Percentiles rank a stretch among this genome's conserved stretches.
Evolutionary conservation across 2,329 filamentous ascomycete species (phyloP).

Genomic region (Aspergillus latus): DNA sequence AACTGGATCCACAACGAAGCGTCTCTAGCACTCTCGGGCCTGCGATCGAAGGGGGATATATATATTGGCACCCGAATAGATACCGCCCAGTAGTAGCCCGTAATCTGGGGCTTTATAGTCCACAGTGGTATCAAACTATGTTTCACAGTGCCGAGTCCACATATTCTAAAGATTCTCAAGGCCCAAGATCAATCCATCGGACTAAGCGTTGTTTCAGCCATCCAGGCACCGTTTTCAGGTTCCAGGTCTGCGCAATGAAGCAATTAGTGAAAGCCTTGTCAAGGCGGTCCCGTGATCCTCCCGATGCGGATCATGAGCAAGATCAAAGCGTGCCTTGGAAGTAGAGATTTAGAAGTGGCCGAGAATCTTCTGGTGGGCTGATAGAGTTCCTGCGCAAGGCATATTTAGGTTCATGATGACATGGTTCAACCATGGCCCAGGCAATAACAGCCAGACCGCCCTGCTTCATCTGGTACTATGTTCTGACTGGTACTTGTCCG

Average conservation of each 20-base stretch:
- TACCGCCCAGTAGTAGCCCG: too few relatives aligned
- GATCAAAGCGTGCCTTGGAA: not conserved
- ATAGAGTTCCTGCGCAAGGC: not conserved
- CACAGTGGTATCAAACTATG: too few relatives aligned
- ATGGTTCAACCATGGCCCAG: not conserved
- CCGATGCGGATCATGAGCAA: not conserved
- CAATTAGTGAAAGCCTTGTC: not conserved
- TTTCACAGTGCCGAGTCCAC: too few relatives aligned
- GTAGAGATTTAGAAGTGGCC: not conserved
- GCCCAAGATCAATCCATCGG: too few relatives aligned
- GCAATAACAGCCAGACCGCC: not conserved
- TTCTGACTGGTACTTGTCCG: too few relatives aligned
- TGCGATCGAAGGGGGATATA: too few relatives aligned
- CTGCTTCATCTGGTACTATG: too few relatives aligned
- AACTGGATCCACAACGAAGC: too few relatives aligned
- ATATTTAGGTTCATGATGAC: slow-evolving; percentile 1
- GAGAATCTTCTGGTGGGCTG: slow-evolving; percentile 5
- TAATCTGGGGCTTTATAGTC: too few relatives aligned
- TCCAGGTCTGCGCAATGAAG: not conserved
- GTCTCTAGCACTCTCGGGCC: too few relatives aligned
- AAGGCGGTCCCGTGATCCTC: not conserved
- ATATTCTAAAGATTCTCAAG: too few relatives aligned
- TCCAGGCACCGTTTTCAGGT: not conserved
- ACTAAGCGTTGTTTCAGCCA: not conserved
- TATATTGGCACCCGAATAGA: too few relatives aligned